Conservation (phyloP, 345 rosid genomes). For the Clausena lansium region DNA sequence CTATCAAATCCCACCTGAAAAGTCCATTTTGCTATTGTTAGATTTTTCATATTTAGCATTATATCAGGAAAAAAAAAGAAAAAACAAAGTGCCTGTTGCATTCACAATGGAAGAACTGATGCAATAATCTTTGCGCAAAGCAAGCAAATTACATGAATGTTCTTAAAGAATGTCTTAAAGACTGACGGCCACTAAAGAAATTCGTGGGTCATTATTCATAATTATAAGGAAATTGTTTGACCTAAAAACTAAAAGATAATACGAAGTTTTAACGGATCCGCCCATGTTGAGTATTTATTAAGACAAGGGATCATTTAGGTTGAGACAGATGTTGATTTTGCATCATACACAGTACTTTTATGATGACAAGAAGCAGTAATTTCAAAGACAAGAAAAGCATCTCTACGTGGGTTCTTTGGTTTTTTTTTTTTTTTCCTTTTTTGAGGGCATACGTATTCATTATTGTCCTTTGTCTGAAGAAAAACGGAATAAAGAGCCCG, state of each 20-base stretch:
- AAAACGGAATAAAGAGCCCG: too few relatives aligned
- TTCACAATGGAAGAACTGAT: not conserved
- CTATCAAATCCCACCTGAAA: slow-evolving; percentile 73
- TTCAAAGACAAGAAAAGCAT: not conserved
- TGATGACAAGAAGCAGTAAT: not conserved
- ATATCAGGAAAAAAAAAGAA: too few relatives aligned
- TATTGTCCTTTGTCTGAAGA: not conserved
- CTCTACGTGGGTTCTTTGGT: too few relatives aligned
- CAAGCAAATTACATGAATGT: not conserved
- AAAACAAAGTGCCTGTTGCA: not conserved
- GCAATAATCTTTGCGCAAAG: not conserved
- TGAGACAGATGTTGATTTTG: not conserved
- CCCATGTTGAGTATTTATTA: too few relatives aligned
- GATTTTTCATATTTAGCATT: not conserved
- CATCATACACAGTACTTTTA: not conserved
- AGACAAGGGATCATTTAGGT: too few relatives aligned
- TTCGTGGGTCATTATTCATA: too few relatives aligned
- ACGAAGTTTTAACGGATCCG: too few relatives aligned
- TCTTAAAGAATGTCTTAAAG: not conserved
- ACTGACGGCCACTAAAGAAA: too few relatives aligned
- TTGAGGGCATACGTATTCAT: too few relatives aligned
- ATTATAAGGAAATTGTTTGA: too few relatives aligned
- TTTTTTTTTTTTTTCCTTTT: too few relatives aligned
- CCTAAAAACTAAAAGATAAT: too few relatives aligned
- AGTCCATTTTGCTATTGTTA: not conserved